Evolutionary conservation across 139 green algal genomes (phyloP), one percentile per base, ranked within the genome.

Genomic region (Chlorokybus atmophyticus): DNA sequence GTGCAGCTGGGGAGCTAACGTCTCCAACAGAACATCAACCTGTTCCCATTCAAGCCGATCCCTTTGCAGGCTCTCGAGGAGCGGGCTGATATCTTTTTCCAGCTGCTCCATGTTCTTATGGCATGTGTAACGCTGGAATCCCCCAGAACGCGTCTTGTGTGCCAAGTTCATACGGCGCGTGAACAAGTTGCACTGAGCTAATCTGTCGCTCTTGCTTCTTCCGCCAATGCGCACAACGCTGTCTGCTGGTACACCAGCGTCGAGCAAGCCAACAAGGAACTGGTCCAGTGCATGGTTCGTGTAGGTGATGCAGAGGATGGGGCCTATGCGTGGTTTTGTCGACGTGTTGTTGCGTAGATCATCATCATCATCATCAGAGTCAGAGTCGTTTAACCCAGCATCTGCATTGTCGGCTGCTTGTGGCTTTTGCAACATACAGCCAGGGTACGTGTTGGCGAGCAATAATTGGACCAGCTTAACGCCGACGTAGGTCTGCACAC

Each of bases 201-300:
- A 55, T 8, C 32, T 29, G 39, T 74, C 64, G 25, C 29, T 66
- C 61, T 66, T 68, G 65, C 41, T 58, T 26, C 61, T 38, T 32
- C 76, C 56, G 14, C 78, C 74, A 2, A 82, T 57, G 29, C 78
- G 64, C 3, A 84, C 71, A 26, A 87, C 61, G 10, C 17, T 53
- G 4, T 21, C 7, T 0, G 67, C 75, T 23, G 27, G 56, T 10
- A 84, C 35, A 1, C 67, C 66, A 3, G 44, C 54, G 14, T 78
- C 72, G 10, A 87, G 42, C 30, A 90, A 60, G 1, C 67, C 66
- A 53, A 84, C 75, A 49, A 87, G 66, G 44, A 87, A 85, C 52
- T 67, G 57, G 39, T 90, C 81, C 50, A 86, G 59, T 4, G 81
- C 81, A 47, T 87, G 81, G 58, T 87, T 87, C n/a, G 80, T 87